Conservation (phyloP, 169 alveolate genomes). For the Eimeria necatrix region DNA sequence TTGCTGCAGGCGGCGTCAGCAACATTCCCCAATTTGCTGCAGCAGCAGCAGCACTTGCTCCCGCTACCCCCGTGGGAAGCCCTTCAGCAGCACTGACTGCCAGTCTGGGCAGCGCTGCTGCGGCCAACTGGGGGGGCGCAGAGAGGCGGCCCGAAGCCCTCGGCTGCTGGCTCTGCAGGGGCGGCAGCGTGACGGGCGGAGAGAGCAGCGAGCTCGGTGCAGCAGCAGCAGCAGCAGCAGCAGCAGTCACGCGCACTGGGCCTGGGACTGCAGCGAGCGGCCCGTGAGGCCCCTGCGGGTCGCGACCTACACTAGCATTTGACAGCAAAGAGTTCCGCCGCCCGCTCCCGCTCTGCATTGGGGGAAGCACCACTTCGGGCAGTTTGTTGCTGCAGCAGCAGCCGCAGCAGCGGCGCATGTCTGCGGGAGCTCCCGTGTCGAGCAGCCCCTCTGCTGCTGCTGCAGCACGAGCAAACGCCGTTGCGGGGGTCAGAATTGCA, state of each 20-base stretch:
- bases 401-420: conserved; percentile 47
- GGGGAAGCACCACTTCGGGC: background rate
- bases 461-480: conserved; percentile 32
- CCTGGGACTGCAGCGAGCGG: conserved; percentile 4
- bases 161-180: background rate
- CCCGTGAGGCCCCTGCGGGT: background rate
- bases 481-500: conserved; percentile 16
- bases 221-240: conserved; percentile 33
- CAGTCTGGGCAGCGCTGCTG: background rate
- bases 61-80: background rate
- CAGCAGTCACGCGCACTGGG: background rate
- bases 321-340: conserved; percentile 24
- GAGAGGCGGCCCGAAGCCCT: background rate
- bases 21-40: background rate
- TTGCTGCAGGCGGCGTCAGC: background rate
- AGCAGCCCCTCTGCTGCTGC: conserved; percentile 63
- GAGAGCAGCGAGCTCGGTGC: background rate
- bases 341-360: background rate
- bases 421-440: background rate
- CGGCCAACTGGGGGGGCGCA: background rate
- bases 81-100: conserved; percentile 32
- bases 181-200: conserved; percentile 12
- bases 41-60: conserved; percentile 9
- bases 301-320: conserved; percentile 34
- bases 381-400: conserved; percentile 49